Evolutionary conservation across 2,329 filamentous ascomycete species (phyloP).

Genomic region (Fusarium vanettenii): DNA sequence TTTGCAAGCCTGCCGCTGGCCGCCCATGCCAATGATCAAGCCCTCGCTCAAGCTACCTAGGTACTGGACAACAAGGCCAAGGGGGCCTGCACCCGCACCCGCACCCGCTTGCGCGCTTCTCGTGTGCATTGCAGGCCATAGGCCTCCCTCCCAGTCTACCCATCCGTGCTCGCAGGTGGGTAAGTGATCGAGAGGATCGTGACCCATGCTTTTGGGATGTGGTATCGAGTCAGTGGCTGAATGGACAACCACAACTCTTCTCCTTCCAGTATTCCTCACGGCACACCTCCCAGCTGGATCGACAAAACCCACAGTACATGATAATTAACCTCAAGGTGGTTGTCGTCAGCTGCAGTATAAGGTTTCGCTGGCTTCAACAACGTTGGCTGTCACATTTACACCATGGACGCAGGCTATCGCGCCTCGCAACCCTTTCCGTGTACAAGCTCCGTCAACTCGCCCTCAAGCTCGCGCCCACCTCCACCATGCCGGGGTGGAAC

Average conservation of each 20-base stretch:
- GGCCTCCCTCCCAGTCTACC: constrained; percentile 13
- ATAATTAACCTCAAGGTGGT: background rate
- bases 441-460: constrained; percentile 5
- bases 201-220: constrained; percentile 14
- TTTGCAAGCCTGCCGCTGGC: constrained; percentile 4
- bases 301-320: background rate
- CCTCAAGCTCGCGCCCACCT: constrained; percentile 34
- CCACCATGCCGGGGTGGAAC: constrained; percentile 10
- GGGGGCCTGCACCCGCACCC: background rate
- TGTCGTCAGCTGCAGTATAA: background rate
- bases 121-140: constrained; percentile 31
- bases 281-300: background rate
- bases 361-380: constrained; percentile 10
- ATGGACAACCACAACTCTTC: background rate
- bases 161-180: background rate
- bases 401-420: constrained; percentile 8
- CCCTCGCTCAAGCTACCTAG: background rate
- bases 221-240: background rate
- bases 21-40: background rate
- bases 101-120: background rate
- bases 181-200: constrained; percentile 8
- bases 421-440: constrained; percentile 23
- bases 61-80: background rate
- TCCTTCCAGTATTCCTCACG: background rate
- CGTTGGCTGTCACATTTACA: constrained; percentile 14